Conservation (phyloP, 2,329 filamentous ascomycete species). For the Cercospora sojina region DNA sequence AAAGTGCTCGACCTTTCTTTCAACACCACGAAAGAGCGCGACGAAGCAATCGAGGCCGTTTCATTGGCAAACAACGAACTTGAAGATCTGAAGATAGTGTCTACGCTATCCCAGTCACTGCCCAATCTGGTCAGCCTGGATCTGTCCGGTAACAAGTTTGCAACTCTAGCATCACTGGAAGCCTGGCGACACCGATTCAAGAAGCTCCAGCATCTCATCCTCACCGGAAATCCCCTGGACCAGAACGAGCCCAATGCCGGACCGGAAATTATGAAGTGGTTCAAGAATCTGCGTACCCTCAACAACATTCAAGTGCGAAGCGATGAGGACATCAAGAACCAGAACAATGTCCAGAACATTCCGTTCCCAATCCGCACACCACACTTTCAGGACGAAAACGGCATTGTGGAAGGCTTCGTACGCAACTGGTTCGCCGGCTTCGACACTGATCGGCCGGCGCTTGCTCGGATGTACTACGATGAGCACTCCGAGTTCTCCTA, state of each 20-base stretch:
- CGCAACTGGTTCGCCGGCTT: conserved; percentile 71
- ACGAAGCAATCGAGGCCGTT: conserved; percentile 76
- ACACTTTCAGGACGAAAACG: conserved; percentile 70
- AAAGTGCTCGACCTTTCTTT: conserved; percentile 77
- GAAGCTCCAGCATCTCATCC: conserved; percentile 74
- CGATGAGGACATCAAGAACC: conserved; percentile 65
- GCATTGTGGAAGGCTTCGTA: conserved; percentile 74
- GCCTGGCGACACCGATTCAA: conserved; percentile 79
- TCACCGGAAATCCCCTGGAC: conserved; percentile 72
- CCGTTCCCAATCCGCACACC: conserved; percentile 63
- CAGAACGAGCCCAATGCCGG: conserved; percentile 54
- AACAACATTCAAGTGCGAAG: conserved; percentile 74
- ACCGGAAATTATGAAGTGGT: conserved; percentile 74
- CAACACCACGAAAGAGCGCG: conserved; percentile 67
- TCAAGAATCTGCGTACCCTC: conserved; percentile 73
- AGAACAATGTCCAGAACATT: conserved; percentile 52
- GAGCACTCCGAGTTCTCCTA: conserved; percentile 72
- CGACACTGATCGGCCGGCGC: conserved; percentile 66
- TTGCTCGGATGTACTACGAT: conserved; percentile 72
- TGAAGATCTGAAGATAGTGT: conserved; percentile 68
- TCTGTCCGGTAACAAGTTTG: conserved; percentile 78
- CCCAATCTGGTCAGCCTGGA: conserved; percentile 87
- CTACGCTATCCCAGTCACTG: conserved; percentile 72
- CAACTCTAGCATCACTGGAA: conserved; percentile 64
- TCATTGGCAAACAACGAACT: conserved; percentile 80